phyloP scores from a whole-genome alignment of 1,284 basidiomycete genomes.

The Melampsora larici-populina region DNA sequence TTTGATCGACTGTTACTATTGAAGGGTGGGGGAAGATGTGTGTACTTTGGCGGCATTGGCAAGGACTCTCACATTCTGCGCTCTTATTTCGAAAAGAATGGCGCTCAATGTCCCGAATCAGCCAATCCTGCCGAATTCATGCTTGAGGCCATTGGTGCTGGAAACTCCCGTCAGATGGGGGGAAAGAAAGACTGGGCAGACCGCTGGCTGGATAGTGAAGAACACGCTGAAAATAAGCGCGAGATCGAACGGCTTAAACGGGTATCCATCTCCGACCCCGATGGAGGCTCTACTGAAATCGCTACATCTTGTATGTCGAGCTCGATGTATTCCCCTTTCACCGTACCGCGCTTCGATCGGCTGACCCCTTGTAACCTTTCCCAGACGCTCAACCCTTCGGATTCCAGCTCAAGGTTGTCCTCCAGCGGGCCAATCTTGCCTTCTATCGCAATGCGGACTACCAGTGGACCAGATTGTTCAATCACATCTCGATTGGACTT shows the following conservation, averaged over 20 bases:
- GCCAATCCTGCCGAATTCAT: slow-evolving; percentile 57
- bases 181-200: slow-evolving; percentile 69
- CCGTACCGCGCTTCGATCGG: too few species aligned
- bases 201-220: slow-evolving; percentile 61
- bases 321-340: neutral
- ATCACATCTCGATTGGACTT: slow-evolving; percentile 63
- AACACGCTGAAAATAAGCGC: slow-evolving; percentile 53
- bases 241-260: slow-evolving; percentile 52
- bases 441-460: slow-evolving; percentile 81
- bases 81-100: slow-evolving; percentile 60
- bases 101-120: slow-evolving; percentile 58
- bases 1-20: slow-evolving; percentile 64
- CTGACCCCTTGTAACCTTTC: neutral
- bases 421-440: slow-evolving; percentile 68
- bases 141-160: slow-evolving; percentile 68
- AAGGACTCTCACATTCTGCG: slow-evolving; percentile 59
- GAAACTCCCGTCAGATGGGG: slow-evolving; percentile 64
- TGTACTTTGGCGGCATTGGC: slow-evolving; percentile 26
- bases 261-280: slow-evolving; percentile 40
- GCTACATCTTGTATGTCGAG: slow-evolving; percentile 41
- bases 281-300: slow-evolving; percentile 43
- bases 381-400: slow-evolving; percentile 65
- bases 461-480: slow-evolving; percentile 72
- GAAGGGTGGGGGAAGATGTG: slow-evolving; percentile 55
- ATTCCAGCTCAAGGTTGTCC: slow-evolving; percentile 73